A percentile compares a stretch with the other conserved stretches of the same genome.
Evolutionary conservation across 208 protist genomes (phyloP).

Genomic region (Endotrypanum monterogeii): DNA sequence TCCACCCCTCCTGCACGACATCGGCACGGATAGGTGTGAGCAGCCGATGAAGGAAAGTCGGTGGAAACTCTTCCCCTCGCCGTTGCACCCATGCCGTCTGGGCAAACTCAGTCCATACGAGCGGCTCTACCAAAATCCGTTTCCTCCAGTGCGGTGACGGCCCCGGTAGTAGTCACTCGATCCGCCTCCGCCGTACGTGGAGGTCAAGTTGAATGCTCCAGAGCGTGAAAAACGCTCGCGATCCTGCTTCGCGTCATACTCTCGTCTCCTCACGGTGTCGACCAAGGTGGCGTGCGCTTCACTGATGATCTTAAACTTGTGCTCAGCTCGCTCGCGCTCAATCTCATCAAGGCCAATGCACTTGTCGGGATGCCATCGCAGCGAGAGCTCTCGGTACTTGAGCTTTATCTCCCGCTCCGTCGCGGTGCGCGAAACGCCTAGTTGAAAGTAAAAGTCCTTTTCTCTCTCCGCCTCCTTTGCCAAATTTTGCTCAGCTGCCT

Average conservation of each 20-base stretch:
- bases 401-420: conserved; percentile 84
- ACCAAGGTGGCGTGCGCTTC: conserved; percentile 83
- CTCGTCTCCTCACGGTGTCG: conserved; percentile 70
- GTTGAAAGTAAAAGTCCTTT: conserved; percentile 90
- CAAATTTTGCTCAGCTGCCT: conserved; percentile 62
- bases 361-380: conserved; percentile 93
- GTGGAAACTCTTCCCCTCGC: neutral
- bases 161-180: conserved; percentile 55
- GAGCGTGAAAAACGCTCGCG: conserved; percentile 46
- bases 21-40: neutral
- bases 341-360: conserved; percentile 65
- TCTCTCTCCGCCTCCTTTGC: conserved; percentile 80
- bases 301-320: conserved; percentile 91
- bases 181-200: conserved; percentile 46
- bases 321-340: conserved; percentile 78
- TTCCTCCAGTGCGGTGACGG: conserved; percentile 44
- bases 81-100: neutral
- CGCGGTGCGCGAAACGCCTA: conserved; percentile 67
- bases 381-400: conserved; percentile 88
- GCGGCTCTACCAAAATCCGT: conserved; percentile 58
- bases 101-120: neutral
- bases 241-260: conserved; percentile 85
- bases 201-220: conserved; percentile 42
- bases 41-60: neutral
- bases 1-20: no score